Percentiles rank a stretch among this genome's conserved stretches.
Evolutionary conservation across 2,329 filamentous ascomycete genomes (phyloP).

Genomic region (Nigrospora sphaerica): DNA sequence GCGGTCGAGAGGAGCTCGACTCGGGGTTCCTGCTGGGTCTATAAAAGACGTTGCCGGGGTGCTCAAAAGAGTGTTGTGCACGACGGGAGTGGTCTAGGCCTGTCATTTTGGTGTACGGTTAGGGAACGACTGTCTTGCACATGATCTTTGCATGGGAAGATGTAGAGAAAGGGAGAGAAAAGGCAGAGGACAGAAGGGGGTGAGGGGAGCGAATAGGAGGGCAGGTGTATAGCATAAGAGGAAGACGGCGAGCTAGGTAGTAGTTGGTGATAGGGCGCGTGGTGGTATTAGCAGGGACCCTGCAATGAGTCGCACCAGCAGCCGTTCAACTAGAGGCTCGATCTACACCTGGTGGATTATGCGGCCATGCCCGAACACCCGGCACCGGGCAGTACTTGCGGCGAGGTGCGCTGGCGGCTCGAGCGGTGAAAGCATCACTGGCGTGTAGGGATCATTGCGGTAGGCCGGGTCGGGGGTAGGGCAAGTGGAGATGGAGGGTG

Average conservation of each 20-base stretch:
- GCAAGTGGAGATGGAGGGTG: neutral
- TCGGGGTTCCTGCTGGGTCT: constrained; percentile 11
- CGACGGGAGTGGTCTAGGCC: constrained; percentile 10
- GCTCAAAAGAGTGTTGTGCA: constrained; percentile 11
- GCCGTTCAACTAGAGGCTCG: too few relatives aligned
- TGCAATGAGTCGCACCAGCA: too few relatives aligned
- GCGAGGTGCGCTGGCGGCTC: neutral
- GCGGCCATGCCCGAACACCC: neutral
- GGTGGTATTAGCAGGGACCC: too few relatives aligned
- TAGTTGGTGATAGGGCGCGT: too few relatives aligned
- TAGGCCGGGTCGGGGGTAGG: neutral
- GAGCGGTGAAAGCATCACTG: constrained; percentile 1
- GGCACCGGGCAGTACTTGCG: neutral
- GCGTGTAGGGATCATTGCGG: constrained; percentile 3
- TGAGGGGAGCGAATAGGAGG: too few relatives aligned
- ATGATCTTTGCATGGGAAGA: too few relatives aligned
- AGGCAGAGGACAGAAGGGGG: too few relatives aligned
- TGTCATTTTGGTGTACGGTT: constrained; percentile 19
- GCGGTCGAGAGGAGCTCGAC: constrained; percentile 14
- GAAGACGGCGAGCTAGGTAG: too few relatives aligned
- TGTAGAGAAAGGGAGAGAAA: too few relatives aligned
- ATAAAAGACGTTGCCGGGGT: constrained; percentile 19
- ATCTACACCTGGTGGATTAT: neutral
- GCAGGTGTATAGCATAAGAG: too few relatives aligned
- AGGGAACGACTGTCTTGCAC: constrained; percentile 4